Conservation (phyloP, 192 early-diverging fungal species). For the Borealophlyctis nickersoniae region DNA sequence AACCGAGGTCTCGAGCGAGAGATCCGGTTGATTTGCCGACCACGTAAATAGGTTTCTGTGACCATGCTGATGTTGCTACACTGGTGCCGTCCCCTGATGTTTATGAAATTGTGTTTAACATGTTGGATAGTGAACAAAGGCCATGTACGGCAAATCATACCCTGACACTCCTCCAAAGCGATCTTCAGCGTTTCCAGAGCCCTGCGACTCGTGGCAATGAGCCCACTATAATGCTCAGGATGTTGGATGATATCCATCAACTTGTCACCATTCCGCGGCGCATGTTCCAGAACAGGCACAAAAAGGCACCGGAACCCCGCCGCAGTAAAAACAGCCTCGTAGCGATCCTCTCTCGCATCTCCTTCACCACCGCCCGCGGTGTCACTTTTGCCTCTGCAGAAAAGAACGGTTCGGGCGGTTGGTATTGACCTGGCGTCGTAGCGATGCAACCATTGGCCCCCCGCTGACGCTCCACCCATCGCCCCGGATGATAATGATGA, state of each 20-base stretch:
- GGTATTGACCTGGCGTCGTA: too few relatives aligned
- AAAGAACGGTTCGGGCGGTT: slow-evolving; percentile 20
- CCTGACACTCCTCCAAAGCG: slow-evolving; percentile 7
- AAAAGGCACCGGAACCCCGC: slow-evolving; percentile 1
- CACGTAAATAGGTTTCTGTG: slow-evolving; percentile 33
- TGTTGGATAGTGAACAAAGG: background rate
- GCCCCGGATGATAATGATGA: too few relatives aligned
- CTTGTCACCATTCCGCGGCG: background rate
- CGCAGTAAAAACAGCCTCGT: background rate
- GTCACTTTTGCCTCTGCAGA: slow-evolving; percentile 11
- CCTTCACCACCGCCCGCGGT: too few relatives aligned
- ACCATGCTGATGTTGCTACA: slow-evolving; percentile 26
- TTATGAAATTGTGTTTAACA: background rate
- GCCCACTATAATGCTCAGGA: slow-evolving; percentile 16
- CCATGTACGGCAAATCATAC: slow-evolving; percentile 2
- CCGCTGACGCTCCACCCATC: too few relatives aligned
- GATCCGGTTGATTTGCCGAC: slow-evolving; percentile 43
- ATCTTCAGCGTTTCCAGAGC: slow-evolving; percentile 36
- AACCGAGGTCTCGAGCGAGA: slow-evolving; percentile 11
- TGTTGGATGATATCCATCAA: background rate
- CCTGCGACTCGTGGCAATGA: slow-evolving; percentile 41
- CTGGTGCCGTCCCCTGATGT: background rate
- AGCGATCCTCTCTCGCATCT: slow-evolving; percentile 2
- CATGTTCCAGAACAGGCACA: slow-evolving; percentile 12
- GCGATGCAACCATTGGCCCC: too few relatives aligned